Base-by-base conservation (phyloP, 352 stramenopile genomes). In the Pythium aphanidermatum region DNA sequence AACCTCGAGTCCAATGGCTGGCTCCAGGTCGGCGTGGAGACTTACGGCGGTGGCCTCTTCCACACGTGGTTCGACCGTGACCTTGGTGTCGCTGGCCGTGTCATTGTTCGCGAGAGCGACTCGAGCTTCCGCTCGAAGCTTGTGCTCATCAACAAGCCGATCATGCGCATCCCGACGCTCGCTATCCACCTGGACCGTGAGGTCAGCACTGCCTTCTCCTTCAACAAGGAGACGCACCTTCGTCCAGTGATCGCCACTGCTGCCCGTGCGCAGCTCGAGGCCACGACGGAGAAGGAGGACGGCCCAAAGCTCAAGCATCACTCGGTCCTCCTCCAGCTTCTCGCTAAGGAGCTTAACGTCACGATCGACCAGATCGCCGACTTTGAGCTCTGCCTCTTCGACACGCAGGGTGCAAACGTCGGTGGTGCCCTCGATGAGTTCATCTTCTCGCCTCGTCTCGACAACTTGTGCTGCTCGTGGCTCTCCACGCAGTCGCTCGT, bases 11-110 rank as follows among this genome's bases (percentile, higher is more conserved):
- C 78, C 39, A 64, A 87, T 46, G 75, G 86, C 44, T 96, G 68
- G 57, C 61, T 95, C 64, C 63, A 88, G 79, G 68, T 95, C 61
- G 55, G 65, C 58, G 57, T 96, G 41, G 66, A 96, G 75, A 81
- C 61, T 63, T 75, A 94, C 65, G 68, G 81, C 31, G 95, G 96
- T 33, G 95, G 92, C 13, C 74, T 99, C 33, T 99, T 96, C 88
- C 91, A 98, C 76, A 98, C 95, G 20, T 99, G 96, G 96, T 98
- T 99, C 55, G 95, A 98, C 69, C 85, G 96, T 23, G 96, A 99
- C 58, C 71, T 98, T 38, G 82, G 85, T 19, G 67, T 98, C 21
- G 90, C 88, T 5, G 95, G 95, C 10, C 84, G 91, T 36, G 91
- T 98, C 12, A 82, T 98, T 27, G 74, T 98, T 33, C 72, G 86